These are phyloP conservation scores for Rachicladosporium sp. DNA, from an alignment of 2,329 filamentous ascomycete species.

Conservation along the genomic window DNA sequence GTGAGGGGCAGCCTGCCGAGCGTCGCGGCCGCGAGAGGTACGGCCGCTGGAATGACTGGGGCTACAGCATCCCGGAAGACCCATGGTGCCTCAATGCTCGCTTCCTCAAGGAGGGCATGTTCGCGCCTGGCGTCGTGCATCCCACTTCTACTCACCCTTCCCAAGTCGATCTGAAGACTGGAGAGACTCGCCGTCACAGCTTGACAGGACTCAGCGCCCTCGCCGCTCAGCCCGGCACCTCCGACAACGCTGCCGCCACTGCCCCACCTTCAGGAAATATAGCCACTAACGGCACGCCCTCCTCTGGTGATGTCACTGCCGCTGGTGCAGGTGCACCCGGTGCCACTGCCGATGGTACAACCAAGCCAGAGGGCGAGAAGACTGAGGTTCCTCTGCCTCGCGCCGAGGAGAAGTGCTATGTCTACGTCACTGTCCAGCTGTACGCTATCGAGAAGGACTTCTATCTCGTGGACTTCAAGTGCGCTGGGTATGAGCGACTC, in stretches of 20 bases:
- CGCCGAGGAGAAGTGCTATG: slow-evolving; percentile 61
- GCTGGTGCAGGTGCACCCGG: neutral
- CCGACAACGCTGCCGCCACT: slow-evolving; percentile 18
- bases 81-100: slow-evolving; percentile 90
- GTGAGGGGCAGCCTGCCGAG: slow-evolving; percentile 8
- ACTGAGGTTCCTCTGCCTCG: slow-evolving; percentile 3
- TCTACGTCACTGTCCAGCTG: slow-evolving; percentile 92
- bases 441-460: slow-evolving; percentile 88
- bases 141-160: slow-evolving; percentile 39
- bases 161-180: slow-evolving; percentile 31
- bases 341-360: too few relatives aligned
- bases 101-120: slow-evolving; percentile 72
- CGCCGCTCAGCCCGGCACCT: slow-evolving; percentile 12
- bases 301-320: too few relatives aligned
- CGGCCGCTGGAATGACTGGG: slow-evolving; percentile 38
- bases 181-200: slow-evolving; percentile 13
- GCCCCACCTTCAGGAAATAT: slow-evolving; percentile 5
- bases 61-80: slow-evolving; percentile 81
- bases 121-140: slow-evolving; percentile 37
- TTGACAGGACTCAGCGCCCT: slow-evolving; percentile 13
- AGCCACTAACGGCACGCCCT: slow-evolving; percentile 1
- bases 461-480: slow-evolving; percentile 97
- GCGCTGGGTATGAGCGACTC: slow-evolving; percentile 89
- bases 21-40: slow-evolving; percentile 27
- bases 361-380: too few relatives aligned